phyloP scores from a whole-genome alignment of 202 grass and related monocot genomes.

The Carex arenaria region DNA sequence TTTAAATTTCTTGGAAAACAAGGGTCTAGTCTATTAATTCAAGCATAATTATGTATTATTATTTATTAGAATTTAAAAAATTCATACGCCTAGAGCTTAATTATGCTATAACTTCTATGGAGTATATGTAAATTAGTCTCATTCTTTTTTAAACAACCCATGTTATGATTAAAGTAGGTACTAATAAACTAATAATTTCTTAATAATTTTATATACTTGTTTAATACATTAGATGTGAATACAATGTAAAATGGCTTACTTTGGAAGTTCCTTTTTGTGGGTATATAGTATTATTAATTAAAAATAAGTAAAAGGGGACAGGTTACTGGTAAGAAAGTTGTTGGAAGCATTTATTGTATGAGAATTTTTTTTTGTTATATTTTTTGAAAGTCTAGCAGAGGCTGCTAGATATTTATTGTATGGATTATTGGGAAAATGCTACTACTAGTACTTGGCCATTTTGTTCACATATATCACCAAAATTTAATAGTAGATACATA shows the following conservation, averaged over 20 bases:
- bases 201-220: not conserved
- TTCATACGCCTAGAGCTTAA: not conserved
- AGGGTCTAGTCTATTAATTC: no score
- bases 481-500: not conserved
- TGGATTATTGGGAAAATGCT: not conserved
- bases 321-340: constrained; percentile 11
- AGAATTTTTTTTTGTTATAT: not conserved
- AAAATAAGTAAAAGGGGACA: not conserved
- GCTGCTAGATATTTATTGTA: constrained; percentile 16
- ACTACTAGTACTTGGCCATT: not conserved
- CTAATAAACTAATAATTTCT: not conserved
- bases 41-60: not conserved
- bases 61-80: not conserved
- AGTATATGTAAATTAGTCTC: not conserved
- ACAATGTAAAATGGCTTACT: not conserved
- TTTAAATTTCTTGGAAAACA: not conserved
- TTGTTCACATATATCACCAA: not conserved
- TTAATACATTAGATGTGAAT: constrained; percentile 7
- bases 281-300: not conserved
- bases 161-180: not conserved
- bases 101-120: not conserved
- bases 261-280: not conserved
- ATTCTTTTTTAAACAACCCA: not conserved
- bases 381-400: no score
- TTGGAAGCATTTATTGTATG: constrained; percentile 28